Base-by-base conservation (phyloP, 2,329 filamentous ascomycete species). In the Epichloe elymi region DNA sequence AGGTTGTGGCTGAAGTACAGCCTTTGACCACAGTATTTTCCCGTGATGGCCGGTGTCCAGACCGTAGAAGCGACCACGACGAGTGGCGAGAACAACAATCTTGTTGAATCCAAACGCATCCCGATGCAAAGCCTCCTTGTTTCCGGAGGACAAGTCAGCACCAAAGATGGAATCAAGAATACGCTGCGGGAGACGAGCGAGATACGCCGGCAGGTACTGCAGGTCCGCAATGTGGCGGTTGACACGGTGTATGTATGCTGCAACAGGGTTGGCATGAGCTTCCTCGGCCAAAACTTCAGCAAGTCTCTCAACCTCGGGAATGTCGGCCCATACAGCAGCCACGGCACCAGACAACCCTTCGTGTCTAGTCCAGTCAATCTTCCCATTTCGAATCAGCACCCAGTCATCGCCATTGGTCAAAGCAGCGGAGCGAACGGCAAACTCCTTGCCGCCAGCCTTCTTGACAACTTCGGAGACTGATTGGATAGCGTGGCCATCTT, bases 81-180 rank as follows among this genome's bases (percentile, higher is more conserved):
- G 76, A 2, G 90, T 95, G 5, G 85, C 89, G 48, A 95, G 72
- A 52, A 96, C 74, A 5, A 90, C 78, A 35, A 91, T 71, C 67
- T 95, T 95, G 65, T 87, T 84, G 67, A 96, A 91, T 4, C 91
- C 91, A 65, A 97, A 97, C 39, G 75, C 80, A 60, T 93, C 86
- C 15, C 81, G 75, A 17, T 72, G 69, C n/a, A 84, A 70, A 6
- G 73, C 72, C 30, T 71, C 65, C 19, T 65, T 64, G 20, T 68
- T 67, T 12, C 62, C 67, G 1, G 67, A 61, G 1, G 67, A 61
- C 15, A 74, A 69, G 8, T 76, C 73, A 0, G 78, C 77, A 35
- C 81, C 79, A 8, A 83, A 62, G 15, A 88, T 71, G 56, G 80
- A 83, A 54, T 77, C 77, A 3, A 89, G 60, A 14, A 96, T 68